phyloP scores from a whole-genome alignment of 2,329 filamentous ascomycete genomes.

The Paecilomyces niveus region DNA sequence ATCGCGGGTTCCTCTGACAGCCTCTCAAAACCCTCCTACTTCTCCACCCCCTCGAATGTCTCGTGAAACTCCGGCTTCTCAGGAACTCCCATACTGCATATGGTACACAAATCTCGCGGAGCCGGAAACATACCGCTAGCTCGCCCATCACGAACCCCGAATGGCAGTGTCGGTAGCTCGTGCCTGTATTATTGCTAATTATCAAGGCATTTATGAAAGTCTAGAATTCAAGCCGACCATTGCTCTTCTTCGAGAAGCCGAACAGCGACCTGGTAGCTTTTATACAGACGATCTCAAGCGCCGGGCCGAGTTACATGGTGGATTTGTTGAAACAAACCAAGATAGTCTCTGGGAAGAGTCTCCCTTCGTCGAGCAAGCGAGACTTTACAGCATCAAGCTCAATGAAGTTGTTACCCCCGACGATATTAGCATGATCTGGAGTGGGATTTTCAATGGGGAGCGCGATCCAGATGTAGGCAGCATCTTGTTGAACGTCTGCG shows the following conservation, averaged over 20 bases:
- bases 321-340: too few relatives aligned
- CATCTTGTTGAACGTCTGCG: too few relatives aligned
- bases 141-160: background rate
- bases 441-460: background rate
- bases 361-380: too few relatives aligned
- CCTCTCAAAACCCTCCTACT: background rate
- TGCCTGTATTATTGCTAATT: background rate
- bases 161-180: background rate
- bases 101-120: background rate
- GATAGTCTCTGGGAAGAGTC: too few relatives aligned
- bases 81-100: background rate
- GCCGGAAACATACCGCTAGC: background rate
- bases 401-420: background rate
- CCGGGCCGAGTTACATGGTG: too few relatives aligned
- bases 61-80: too few relatives aligned
- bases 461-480: constrained; percentile 1
- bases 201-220: background rate
- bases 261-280: too few relatives aligned
- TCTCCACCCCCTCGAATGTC: too few relatives aligned
- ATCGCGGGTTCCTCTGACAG: background rate
- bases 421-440: background rate
- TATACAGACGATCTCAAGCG: too few relatives aligned
- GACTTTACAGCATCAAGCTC: too few relatives aligned
- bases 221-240: too few relatives aligned
- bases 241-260: too few relatives aligned